Base-by-base conservation (phyloP, 129 eudicot genomes). In the Gnaphalium uliginosum region DNA sequence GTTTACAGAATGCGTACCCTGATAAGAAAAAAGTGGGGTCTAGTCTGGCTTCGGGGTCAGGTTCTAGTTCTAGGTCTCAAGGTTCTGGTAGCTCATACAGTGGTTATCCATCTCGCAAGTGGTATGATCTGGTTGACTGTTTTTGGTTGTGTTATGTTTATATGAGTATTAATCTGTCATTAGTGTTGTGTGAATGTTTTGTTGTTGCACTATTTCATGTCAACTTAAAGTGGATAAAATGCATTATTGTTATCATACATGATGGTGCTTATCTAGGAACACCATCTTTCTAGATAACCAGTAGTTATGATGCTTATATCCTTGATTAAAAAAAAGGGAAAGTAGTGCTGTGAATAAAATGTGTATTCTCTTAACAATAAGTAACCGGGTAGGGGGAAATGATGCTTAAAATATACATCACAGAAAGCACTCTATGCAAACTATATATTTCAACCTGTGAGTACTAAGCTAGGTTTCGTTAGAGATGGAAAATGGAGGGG, bases 1-100 rank as follows among this genome's bases (percentile, higher is more conserved):
- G 90, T 5, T 43, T 88, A 78, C 91, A 82, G 66, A 79, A 64
- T 75, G 79, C 75, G 33, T 90, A 90, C 78, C 89, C 89, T 6
- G 48, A 41, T 41, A 69, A 73, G 69, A 79, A 79, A 37, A 73
- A 65, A 23, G 74, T 21, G 60, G 83, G 74, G 32, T 29, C 74
- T 72, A 22, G 68, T 33, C 35, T 39, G 63, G 77, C n/a, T 56
- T 27, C 85, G 71, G 83, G 43, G 79, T 78, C 74, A 63, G 78
- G 69, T 59, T 53, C 79, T 6, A 85, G 72, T 69, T 68, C 81
- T 29, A 83, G 84, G 74, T 53, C 85, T 73, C 81, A 85, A 35
- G 83, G 84, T 69, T 72, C 76, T 78, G 74, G 83, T 66, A 84
- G 87, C 63, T 69, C 85, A 46, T 86, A 26, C 24, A 15, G 86